Percentiles rank a stretch among this genome's conserved stretches.
Evolutionary conservation across 768 basidiomycete genomes (phyloP).

Genomic region (Tulasnella sp.): DNA sequence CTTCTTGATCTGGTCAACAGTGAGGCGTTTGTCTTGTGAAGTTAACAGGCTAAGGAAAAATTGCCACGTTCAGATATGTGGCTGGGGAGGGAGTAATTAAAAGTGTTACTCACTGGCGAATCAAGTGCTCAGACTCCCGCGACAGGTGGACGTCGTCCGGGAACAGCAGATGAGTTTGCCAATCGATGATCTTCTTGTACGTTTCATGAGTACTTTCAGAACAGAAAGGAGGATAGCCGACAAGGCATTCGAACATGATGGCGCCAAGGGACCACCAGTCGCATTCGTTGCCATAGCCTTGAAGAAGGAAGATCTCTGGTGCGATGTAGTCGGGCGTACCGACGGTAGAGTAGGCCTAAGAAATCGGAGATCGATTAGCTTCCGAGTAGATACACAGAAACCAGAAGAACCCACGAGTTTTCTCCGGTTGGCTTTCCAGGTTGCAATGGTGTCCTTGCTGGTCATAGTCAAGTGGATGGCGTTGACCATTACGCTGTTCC

Average conservation of each 20-base stretch:
- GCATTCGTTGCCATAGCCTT: slow-evolving; percentile 97
- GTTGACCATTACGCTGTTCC: slow-evolving; percentile 97
- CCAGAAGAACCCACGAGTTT: slow-evolving; percentile 68
- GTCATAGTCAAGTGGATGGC: slow-evolving; percentile 96
- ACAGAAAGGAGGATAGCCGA: slow-evolving; percentile 97
- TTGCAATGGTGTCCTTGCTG: slow-evolving; percentile 90
- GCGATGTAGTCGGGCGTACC: slow-evolving; percentile 97
- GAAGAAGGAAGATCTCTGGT: slow-evolving; percentile 93
- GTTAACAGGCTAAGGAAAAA: slow-evolving; percentile 62
- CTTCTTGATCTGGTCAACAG: slow-evolving; percentile 82
- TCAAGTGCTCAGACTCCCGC: slow-evolving; percentile 86
- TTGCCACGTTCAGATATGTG: neutral
- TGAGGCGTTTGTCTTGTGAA: slow-evolving; percentile 75
- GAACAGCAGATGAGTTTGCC: slow-evolving; percentile 82
- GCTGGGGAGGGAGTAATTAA: neutral
- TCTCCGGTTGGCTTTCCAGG: slow-evolving; percentile 98
- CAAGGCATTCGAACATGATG: slow-evolving; percentile 97
- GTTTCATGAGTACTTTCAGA: slow-evolving; percentile 97
- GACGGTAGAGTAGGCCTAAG: slow-evolving; percentile 94
- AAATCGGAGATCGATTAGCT: slow-evolving; percentile 17
- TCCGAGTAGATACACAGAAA: neutral
- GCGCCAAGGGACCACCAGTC: slow-evolving; percentile 99
- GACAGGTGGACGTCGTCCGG: slow-evolving; percentile 95
- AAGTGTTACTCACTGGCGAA: slow-evolving; percentile 53
- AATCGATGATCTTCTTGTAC: slow-evolving; percentile 97